Conservation (phyloP, 2,329 filamentous ascomycete species). For the Diaporthe destruens region DNA sequence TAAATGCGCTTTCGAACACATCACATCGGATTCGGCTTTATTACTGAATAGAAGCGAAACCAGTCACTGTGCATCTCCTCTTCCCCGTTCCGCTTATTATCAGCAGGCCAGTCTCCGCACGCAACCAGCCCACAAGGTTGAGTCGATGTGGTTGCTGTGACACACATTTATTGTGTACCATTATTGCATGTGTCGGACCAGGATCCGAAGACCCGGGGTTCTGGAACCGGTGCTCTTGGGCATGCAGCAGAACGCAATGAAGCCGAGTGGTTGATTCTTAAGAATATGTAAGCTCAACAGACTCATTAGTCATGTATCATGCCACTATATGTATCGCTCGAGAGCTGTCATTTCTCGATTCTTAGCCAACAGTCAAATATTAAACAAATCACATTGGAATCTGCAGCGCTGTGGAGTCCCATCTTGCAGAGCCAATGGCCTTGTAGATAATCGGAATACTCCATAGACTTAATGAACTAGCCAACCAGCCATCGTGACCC, state of each 20-base stretch:
- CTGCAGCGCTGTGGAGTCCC: slow-evolving; percentile 7
- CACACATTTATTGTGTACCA: neutral
- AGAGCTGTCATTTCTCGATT: slow-evolving; percentile 7
- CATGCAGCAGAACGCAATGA: neutral
- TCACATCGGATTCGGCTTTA: too few relatives aligned
- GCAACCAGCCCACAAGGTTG: too few relatives aligned
- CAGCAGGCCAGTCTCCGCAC: too few relatives aligned
- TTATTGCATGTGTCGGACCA: neutral
- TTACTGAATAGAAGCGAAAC: too few relatives aligned
- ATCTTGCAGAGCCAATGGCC: slow-evolving; percentile 10
- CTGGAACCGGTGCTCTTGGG: neutral
- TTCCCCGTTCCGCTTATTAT: too few relatives aligned
- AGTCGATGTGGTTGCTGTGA: neutral
- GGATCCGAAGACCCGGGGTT: neutral
- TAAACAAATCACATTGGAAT: slow-evolving; percentile 6
- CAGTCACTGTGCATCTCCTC: too few relatives aligned
- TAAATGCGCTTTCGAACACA: too few relatives aligned
- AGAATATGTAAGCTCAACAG: neutral
- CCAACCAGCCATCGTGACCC: slow-evolving; percentile 6
- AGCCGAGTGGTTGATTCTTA: too few relatives aligned
- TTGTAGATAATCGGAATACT: slow-evolving; percentile 13
- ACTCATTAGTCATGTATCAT: neutral
- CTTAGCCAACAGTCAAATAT: neutral
- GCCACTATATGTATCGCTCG: neutral
- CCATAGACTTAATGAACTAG: slow-evolving; percentile 10